Evolutionary conservation across 495 filamentous ascomycete species (phyloP).

Genomic region (Hypomontagnella monticulosa): DNA sequence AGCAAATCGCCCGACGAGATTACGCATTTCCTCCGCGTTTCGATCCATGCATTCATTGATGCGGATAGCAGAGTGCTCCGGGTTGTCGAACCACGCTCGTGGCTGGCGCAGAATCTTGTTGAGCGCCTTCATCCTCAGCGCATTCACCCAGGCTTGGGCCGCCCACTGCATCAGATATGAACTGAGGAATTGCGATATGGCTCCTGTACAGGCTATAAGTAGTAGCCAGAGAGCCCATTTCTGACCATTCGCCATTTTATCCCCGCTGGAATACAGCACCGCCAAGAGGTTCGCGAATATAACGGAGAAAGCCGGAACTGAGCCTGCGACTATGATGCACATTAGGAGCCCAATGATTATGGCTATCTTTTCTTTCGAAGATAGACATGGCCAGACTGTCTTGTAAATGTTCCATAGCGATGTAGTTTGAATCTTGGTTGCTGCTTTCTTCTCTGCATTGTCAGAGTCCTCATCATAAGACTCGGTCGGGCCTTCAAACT

Average conservation of each 20-base stretch:
- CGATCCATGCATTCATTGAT: conserved; percentile 79
- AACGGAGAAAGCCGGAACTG: conserved; percentile 81
- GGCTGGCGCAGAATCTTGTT: conserved; percentile 80
- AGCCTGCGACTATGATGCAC: conserved; percentile 70
- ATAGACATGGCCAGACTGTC: conserved; percentile 77
- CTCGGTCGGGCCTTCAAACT: not conserved
- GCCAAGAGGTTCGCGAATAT: conserved; percentile 77
- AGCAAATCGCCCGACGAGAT: conserved; percentile 80
- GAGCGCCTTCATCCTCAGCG: conserved; percentile 73
- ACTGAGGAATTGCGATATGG: conserved; percentile 68
- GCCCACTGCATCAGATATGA: conserved; percentile 75
- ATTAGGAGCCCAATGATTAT: conserved; percentile 69
- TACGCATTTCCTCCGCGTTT: conserved; percentile 87
- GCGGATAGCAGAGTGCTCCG: conserved; percentile 68
- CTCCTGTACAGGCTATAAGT: conserved; percentile 72
- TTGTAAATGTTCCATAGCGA: conserved; percentile 69
- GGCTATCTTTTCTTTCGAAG: conserved; percentile 57
- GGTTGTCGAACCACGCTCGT: conserved; percentile 81
- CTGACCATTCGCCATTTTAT: conserved; percentile 57
- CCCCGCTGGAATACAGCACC: conserved; percentile 67
- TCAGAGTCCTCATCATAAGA: not conserved
- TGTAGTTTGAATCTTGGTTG: conserved; percentile 32
- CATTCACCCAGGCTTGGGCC: conserved; percentile 83
- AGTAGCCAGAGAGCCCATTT: conserved; percentile 78
- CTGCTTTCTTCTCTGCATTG: conserved; percentile 28